These are phyloP conservation scores for Microstroma glucosiphilum DNA, from an alignment of 1,284 basidiomycete genomes.

Conservation along the genomic window DNA sequence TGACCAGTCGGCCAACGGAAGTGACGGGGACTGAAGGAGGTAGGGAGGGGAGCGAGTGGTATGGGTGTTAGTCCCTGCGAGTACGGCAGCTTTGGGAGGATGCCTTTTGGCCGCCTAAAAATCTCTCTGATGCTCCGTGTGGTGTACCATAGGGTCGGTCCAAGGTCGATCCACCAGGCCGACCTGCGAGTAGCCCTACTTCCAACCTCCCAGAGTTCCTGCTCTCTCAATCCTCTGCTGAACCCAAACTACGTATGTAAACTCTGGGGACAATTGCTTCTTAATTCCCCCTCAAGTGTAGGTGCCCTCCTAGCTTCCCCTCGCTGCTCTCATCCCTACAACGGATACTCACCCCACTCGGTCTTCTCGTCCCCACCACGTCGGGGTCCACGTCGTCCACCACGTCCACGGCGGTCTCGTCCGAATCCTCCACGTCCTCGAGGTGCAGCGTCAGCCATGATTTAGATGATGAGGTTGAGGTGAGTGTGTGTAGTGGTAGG, in stretches of 20 bases:
- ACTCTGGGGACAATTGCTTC: too few relatives aligned
- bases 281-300: too few relatives aligned
- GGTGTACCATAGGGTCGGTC: too few relatives aligned
- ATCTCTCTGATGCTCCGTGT: too few relatives aligned
- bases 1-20: constrained; percentile 97
- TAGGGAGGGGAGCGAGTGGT: background rate
- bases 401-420: constrained; percentile 66
- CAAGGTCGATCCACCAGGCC: too few relatives aligned
- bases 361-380: constrained; percentile 99
- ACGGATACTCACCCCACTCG: constrained; percentile 64
- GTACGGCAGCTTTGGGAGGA: too few relatives aligned
- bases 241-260: too few relatives aligned
- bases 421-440: constrained; percentile 58
- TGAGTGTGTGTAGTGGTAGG: background rate
- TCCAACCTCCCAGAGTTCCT: too few relatives aligned
- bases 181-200: too few relatives aligned
- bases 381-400: constrained; percentile 75
- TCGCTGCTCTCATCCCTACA: background rate
- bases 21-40: constrained; percentile 73
- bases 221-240: too few relatives aligned
- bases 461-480: constrained; percentile 16
- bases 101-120: too few relatives aligned
- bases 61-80: background rate
- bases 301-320: background rate
- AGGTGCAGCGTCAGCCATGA: constrained; percentile 50